phyloP scores from a whole-genome alignment of 2,329 filamentous ascomycete genomes.

The Diaporthe humulicola region DNA sequence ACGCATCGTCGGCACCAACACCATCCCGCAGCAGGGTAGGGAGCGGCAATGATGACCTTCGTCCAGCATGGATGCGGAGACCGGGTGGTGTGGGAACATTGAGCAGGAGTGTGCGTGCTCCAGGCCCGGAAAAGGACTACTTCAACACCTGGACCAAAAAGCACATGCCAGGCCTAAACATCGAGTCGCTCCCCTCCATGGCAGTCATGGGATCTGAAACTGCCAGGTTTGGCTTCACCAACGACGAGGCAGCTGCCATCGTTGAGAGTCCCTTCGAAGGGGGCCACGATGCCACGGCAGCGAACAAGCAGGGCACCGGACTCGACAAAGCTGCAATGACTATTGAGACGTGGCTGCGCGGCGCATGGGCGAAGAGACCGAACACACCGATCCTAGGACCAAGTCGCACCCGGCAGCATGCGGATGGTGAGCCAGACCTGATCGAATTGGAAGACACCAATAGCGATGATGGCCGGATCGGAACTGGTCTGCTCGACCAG shows the following conservation, averaged over 20 bases:
- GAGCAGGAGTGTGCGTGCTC: conserved; percentile 75
- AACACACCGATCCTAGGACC: conserved; percentile 62
- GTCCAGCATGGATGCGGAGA: conserved; percentile 77
- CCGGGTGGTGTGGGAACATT: conserved; percentile 92
- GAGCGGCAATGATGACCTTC: conserved; percentile 54
- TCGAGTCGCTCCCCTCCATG: conserved; percentile 76
- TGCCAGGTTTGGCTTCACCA: conserved; percentile 68
- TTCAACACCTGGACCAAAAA: conserved; percentile 88
- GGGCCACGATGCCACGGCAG: conserved; percentile 56
- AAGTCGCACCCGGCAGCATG: conserved; percentile 38
- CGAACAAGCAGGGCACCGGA: conserved; percentile 62
- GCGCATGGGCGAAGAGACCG: conserved; percentile 77
- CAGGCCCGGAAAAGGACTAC: conserved; percentile 86
- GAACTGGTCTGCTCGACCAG: conserved; percentile 30
- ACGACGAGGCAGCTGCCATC: conserved; percentile 55
- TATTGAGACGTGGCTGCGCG: conserved; percentile 91
- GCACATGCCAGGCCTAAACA: conserved; percentile 83
- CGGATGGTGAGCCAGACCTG: conserved; percentile 69
- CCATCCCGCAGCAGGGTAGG: conserved; percentile 54
- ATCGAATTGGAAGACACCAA: conserved; percentile 78
- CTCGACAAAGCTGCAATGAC: conserved; percentile 89
- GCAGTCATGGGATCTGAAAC: conserved; percentile 73
- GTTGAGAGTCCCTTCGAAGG: conserved; percentile 66
- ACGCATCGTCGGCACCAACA: conserved; percentile 45
- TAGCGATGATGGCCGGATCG: conserved; percentile 64